Evolutionary conservation across 2,329 filamentous ascomycete species (phyloP), one percentile per base, ranked within the genome.

Genomic region (Fusarium pilosicola): DNA sequence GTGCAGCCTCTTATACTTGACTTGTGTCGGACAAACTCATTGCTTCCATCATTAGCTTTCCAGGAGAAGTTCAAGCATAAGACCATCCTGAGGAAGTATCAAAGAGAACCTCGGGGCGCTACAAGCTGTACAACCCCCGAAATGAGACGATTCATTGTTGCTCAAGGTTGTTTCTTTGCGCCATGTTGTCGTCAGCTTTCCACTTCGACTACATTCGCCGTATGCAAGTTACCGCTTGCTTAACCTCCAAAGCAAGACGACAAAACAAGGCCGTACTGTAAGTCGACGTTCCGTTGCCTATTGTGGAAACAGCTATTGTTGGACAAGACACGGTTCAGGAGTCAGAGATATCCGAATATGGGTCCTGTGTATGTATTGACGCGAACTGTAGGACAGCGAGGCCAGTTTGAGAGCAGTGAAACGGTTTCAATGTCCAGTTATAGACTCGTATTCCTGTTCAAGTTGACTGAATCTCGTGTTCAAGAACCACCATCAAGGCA

Each of bases 121-220:
- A 77, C 64, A 69, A 42, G 46, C 26, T 42, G 52, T 58, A 49
- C 60, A 39, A 57, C 30, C 20, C 28, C 24, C 58, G 46, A 54
- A 42, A 71, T 52, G 45, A 73, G 32, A 30, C 63, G 39, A 71
- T 57, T 24, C 44, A 39, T 57, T 55, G 74, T 74, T 60, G 49
- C 68, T 74, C 75, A 77, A 42, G 34, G 48, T 49, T 34, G 24
- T 51, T 45, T 60, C 49, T 36, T 54, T 61, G 45, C 36, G 42
- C 32, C 41, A 65, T 42, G 49, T 52, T 30, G 52, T 70, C 63
- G 67, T 76, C 65, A 69, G 68, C 73, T 45, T 59, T 45, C 28
- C 15, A 54, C 39, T 38, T 30, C 39, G 39, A 59, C 45, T 45
- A 28, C 22, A 32, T 38, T 34, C 41, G 36, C 44, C 32, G 22